Evolutionary conservation across 2,329 filamentous ascomycete genomes (phyloP).

Genomic region (Fusarium sp.): DNA sequence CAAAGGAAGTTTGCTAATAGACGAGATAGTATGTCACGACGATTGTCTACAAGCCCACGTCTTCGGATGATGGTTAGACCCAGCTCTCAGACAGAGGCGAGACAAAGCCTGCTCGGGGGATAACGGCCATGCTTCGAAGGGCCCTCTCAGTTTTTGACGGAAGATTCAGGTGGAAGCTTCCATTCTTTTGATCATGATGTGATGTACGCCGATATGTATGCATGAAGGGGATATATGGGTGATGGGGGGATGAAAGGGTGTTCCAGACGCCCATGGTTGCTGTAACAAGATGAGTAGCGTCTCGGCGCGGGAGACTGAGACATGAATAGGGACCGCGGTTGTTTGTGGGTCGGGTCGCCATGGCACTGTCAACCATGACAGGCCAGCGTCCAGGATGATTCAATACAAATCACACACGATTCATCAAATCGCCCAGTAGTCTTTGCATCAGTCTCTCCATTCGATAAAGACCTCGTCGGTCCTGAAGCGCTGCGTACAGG

Average conservation of each 20-base stretch:
- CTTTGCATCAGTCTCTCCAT: conserved; percentile 73
- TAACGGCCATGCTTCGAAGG: not conserved
- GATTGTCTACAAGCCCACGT: conserved; percentile 95
- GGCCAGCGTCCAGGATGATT: not conserved
- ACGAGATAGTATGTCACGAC: conserved; percentile 89
- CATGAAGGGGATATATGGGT: not conserved
- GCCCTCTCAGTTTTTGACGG: not conserved
- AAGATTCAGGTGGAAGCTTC: conserved; percentile 5
- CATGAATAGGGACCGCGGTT: conserved; percentile 3
- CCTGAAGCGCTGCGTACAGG: conserved; percentile 85
- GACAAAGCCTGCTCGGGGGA: not conserved
- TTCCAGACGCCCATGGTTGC: not conserved
- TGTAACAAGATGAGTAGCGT: not conserved
- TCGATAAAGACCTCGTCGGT: conserved; percentile 85
- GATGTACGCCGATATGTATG: conserved; percentile 20
- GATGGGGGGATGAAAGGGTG: not conserved
- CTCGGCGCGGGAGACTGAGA: not conserved
- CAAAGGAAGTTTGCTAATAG: conserved; percentile 22
- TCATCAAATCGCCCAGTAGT: not conserved
- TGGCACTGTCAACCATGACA: not conserved
- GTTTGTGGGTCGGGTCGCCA: not conserved
- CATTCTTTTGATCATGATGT: conserved; percentile 17
- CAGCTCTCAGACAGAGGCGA: conserved; percentile 1
- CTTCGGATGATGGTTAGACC: conserved; percentile 59
- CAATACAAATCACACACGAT: conserved; percentile 6